These are phyloP conservation scores for Kingdonia uniflora DNA, from an alignment of 164 flowering plant species.

Conservation along the genomic window DNA sequence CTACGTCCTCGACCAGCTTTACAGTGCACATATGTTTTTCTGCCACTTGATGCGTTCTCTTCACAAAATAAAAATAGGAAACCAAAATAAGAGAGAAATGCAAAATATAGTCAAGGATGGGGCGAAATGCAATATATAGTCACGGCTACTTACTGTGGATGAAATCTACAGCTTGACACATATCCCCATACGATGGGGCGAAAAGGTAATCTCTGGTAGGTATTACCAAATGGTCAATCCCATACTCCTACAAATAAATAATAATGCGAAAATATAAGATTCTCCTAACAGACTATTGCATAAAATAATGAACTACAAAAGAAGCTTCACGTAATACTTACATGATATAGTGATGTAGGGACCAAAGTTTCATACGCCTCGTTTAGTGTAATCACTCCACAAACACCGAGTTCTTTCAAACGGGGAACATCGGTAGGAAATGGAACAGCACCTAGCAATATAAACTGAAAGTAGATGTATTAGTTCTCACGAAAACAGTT, in stretches of 20 bases:
- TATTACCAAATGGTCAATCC: constrained; percentile 73
- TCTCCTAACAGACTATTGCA: neutral
- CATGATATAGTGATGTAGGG: constrained; percentile 65
- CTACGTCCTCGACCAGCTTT: constrained; percentile 96
- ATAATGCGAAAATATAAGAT: neutral
- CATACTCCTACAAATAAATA: constrained; percentile 37
- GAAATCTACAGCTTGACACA: constrained; percentile 70
- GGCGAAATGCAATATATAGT: neutral
- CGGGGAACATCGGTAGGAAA: constrained; percentile 76
- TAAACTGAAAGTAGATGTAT: constrained; percentile 37
- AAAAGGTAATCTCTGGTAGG: constrained; percentile 94
- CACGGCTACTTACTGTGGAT: constrained; percentile 48
- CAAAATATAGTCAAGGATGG: neutral
- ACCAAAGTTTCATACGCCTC: constrained; percentile 94
- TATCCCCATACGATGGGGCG: constrained; percentile 63
- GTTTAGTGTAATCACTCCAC: constrained; percentile 82
- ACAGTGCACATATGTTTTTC: constrained; percentile 84
- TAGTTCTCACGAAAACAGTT: neutral
- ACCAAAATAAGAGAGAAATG: neutral
- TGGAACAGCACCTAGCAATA: constrained; percentile 93
- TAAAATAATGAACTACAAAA: neutral
- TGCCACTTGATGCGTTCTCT: constrained; percentile 44
- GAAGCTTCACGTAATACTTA: constrained; percentile 16
- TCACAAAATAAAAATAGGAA: constrained; percentile 6
- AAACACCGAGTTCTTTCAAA: constrained; percentile 68